phyloP scores from a whole-genome alignment of 208 protist genomes.

The Tetramitus jugosus region DNA sequence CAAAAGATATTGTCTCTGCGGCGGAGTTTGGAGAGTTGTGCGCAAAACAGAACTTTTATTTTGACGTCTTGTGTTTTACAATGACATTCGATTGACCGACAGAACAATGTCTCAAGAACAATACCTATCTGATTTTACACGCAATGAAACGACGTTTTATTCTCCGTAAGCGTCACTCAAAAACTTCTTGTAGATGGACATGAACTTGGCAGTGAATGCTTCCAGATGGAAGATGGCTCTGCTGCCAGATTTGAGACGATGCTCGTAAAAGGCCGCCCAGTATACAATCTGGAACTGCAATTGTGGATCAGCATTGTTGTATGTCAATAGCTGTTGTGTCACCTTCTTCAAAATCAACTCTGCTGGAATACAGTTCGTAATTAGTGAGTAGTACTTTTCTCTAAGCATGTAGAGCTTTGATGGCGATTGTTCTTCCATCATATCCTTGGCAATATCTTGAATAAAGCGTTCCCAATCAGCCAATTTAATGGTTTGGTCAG shows the following conservation, averaged over 20 bases:
- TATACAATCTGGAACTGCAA: conserved; percentile 71
- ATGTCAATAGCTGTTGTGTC: conserved; percentile 61
- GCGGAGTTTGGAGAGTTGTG: no score
- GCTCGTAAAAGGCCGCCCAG: conserved; percentile 71
- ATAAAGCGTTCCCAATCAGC: conserved; percentile 93
- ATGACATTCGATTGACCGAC: no score
- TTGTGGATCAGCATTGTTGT: conserved; percentile 53
- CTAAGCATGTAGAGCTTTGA: conserved; percentile 79
- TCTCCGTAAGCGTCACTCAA: no score
- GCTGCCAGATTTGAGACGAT: conserved; percentile 51
- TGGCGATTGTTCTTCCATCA: conserved; percentile 86
- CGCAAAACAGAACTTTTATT: no score
- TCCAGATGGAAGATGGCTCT: conserved; percentile 97
- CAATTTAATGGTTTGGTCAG: conserved; percentile 59
- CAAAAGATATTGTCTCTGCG: no score
- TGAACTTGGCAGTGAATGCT: conserved; percentile 88
- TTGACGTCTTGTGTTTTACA: no score
- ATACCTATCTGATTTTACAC: no score
- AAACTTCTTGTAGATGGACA: conserved; percentile 66
- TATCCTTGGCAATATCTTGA: conserved; percentile 69
- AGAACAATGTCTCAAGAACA: no score
- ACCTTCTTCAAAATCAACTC: conserved; percentile 83
- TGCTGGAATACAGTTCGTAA: conserved; percentile 95
- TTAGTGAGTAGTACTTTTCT: conserved; percentile 92
- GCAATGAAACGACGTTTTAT: no score